Evolutionary conservation across 306 rosid species (phyloP).

Genomic region (Malus asiatica): DNA sequence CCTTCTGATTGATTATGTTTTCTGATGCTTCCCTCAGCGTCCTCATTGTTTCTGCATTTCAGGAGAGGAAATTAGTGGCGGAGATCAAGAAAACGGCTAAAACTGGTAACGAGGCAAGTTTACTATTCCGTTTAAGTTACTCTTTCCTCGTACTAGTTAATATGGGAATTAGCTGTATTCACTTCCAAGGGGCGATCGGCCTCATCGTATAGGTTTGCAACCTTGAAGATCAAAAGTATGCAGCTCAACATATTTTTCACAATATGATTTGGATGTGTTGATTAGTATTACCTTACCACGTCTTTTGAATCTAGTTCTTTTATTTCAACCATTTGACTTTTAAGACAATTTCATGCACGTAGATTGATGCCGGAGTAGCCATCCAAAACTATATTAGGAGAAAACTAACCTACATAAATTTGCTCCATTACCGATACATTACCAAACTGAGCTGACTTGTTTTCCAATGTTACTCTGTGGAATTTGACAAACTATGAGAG

Average conservation of each 20-base stretch:
- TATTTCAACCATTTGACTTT: neutral
- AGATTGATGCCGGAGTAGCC: no score
- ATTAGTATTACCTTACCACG: neutral
- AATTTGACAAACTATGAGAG: neutral
- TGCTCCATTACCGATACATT: neutral
- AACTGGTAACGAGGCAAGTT: constrained; percentile 86
- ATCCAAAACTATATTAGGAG: neutral
- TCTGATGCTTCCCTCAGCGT: neutral
- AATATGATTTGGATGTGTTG: neutral
- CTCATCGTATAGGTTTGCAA: neutral
- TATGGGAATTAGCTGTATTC: neutral
- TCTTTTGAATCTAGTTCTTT: neutral
- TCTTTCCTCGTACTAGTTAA: neutral
- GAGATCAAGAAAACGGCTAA: constrained; percentile 84
- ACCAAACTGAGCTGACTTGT: neutral
- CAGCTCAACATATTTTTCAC: neutral
- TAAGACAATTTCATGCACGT: no score
- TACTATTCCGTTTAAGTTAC: neutral
- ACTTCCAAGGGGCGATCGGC: neutral
- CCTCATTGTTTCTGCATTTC: constrained; percentile 16
- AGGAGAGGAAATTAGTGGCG: constrained; percentile 93
- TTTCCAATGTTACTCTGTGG: neutral
- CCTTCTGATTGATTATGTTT: neutral
- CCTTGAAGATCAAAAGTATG: neutral
- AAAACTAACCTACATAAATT: neutral